Conservation (phyloP, 176 grass and related monocot genomes). For the Chloris gayana region DNA sequence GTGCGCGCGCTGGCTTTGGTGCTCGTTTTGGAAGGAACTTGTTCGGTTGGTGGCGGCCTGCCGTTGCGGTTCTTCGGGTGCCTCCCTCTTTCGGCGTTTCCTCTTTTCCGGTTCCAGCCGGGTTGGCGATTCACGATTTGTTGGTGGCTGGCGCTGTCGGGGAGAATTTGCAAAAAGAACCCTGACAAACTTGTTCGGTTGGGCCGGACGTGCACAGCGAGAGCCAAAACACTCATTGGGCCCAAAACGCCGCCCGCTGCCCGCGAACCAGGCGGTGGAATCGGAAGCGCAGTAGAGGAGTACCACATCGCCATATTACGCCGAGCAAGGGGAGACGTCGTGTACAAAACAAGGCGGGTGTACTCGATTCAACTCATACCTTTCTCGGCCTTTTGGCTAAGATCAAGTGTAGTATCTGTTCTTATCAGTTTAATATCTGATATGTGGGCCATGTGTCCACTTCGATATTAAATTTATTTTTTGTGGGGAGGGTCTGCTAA, state of each 20-base stretch:
- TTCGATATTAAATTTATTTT: slow-evolving; percentile 4
- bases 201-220: too few species aligned
- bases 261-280: too few species aligned
- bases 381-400: slow-evolving; percentile 74
- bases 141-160: neutral
- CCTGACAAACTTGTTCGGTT: neutral
- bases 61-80: neutral
- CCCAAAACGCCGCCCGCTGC: too few species aligned
- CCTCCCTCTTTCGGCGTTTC: neutral
- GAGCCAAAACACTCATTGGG: too few species aligned
- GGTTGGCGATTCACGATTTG: neutral
- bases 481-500: too few species aligned
- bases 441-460: slow-evolving; percentile 5
- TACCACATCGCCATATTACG: too few species aligned
- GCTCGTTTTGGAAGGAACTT: slow-evolving; percentile 22
- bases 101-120: neutral
- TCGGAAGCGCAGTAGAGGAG: too few species aligned
- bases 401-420: slow-evolving; percentile 84
- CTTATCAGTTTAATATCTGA: slow-evolving; percentile 88
- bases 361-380: slow-evolving; percentile 25
- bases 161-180: neutral
- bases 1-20: neutral
- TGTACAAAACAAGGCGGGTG: too few species aligned
- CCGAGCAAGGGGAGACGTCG: too few species aligned
- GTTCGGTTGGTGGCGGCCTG: slow-evolving; percentile 23